Conservation (phyloP, 2,329 filamentous ascomycete genomes). For the Colletotrichum trifolii region DNA sequence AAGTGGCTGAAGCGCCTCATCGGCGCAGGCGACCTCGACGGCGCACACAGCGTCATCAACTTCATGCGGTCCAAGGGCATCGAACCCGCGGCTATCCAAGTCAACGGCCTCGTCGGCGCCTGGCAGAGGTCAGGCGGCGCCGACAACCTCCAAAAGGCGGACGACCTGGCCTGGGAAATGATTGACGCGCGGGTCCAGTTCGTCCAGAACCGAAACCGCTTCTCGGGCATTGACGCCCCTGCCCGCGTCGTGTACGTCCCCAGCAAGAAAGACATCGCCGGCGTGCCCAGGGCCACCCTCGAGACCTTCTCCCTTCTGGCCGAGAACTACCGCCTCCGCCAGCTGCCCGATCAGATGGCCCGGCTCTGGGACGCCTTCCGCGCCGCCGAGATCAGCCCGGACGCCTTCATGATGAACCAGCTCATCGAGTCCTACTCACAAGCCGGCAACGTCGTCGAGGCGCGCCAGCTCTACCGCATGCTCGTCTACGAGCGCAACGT, state of each 20-base stretch:
- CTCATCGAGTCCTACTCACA: conserved; percentile 75
- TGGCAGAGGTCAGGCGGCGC: conserved; percentile 75
- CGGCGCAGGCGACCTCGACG: conserved; percentile 75
- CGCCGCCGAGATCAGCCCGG: conserved; percentile 72
- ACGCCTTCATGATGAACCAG: conserved; percentile 84
- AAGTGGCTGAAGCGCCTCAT: conserved; percentile 91
- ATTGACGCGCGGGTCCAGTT: conserved; percentile 74
- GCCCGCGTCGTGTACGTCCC: conserved; percentile 41
- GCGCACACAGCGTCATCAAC: conserved; percentile 77
- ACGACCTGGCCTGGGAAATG: conserved; percentile 81
- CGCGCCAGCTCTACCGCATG: conserved; percentile 65
- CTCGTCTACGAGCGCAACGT: conserved; percentile 63
- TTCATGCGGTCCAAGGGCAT: conserved; percentile 79
- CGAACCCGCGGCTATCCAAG: conserved; percentile 76
- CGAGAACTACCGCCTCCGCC: conserved; percentile 75
- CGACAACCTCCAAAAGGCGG: conserved; percentile 68
- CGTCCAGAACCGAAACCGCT: conserved; percentile 61
- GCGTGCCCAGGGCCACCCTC: conserved; percentile 70
- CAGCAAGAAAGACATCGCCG: conserved; percentile 25
- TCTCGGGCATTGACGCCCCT: conserved; percentile 40
- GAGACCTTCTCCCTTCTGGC: conserved; percentile 84
- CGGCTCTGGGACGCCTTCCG: conserved; percentile 72
- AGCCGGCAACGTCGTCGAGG: conserved; percentile 64
- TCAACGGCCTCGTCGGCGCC: conserved; percentile 85
- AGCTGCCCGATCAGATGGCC: conserved; percentile 67